These are phyloP conservation scores for Pichia insulana DNA, from an alignment of 805 yeast genomes.

Conservation along the genomic window DNA sequence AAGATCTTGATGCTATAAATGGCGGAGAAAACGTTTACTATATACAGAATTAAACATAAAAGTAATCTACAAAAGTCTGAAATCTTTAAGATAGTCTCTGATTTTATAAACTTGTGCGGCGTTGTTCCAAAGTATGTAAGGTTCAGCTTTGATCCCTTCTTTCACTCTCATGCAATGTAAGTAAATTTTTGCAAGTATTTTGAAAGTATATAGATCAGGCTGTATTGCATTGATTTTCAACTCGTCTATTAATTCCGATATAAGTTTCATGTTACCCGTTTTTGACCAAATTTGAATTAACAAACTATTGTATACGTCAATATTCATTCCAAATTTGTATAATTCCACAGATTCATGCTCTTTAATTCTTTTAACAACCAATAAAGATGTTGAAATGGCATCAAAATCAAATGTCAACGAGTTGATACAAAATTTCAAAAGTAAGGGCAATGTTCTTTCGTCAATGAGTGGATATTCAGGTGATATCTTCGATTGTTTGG, in stretches of 20 bases:
- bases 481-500: slow-evolving; percentile 2
- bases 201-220: slow-evolving; percentile 24
- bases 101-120: slow-evolving; percentile 20
- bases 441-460: slow-evolving; percentile 20
- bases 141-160: slow-evolving; percentile 16
- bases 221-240: slow-evolving; percentile 24
- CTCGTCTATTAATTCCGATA: slow-evolving; percentile 22
- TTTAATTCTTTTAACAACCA: slow-evolving; percentile 19
- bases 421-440: slow-evolving; percentile 21
- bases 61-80: slow-evolving; percentile 10
- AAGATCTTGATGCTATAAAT: too few species aligned
- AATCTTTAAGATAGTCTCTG: slow-evolving; percentile 15
- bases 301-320: slow-evolving; percentile 24
- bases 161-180: slow-evolving; percentile 23
- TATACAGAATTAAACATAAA: too few species aligned
- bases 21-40: too few species aligned
- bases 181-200: slow-evolving; percentile 20
- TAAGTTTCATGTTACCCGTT: slow-evolving; percentile 20
- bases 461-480: slow-evolving; percentile 21
- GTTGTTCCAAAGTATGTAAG: slow-evolving; percentile 24
- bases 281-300: slow-evolving; percentile 22
- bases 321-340: slow-evolving; percentile 26
- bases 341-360: slow-evolving; percentile 22
- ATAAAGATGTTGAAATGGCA: slow-evolving; percentile 19
- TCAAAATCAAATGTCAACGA: slow-evolving; percentile 27